Evolutionary conservation across 164 flowering plant genomes (phyloP), one percentile per base, ranked within the genome.

Genomic region (Aristolochia contorta): DNA sequence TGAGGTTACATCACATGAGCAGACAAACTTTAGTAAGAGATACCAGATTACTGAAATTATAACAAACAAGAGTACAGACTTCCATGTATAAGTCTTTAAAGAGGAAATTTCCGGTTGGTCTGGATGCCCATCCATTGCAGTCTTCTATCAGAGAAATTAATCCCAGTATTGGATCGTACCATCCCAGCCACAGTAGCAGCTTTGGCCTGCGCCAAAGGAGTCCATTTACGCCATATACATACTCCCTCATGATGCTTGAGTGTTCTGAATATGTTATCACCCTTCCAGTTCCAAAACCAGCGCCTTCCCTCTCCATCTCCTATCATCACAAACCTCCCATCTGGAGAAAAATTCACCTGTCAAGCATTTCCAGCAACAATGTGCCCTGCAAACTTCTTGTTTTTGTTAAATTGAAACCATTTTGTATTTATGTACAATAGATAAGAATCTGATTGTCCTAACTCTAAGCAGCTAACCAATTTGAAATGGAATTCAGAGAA

Each of bases 241-340:
- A 92, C 98, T 6, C 85, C 96, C 27, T 92, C 85, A 58, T 89
- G 98, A 69, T 96, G 89, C 70, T 80, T 87, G 6, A 89, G 70
- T 52, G 91, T 85, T 62, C 91, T 78, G 66, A 86, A 87, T 10
- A 87, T 96, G 67, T 84, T 92, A 78, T 93, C 85, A 58, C 84
- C 85, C 77, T 92, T 92, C 98, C 98, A 92, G 64, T 92, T 95
- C 98, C 98, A 93, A 73, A 87, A 92, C 98, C 97, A 87, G 74
- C 96, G 87, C 54, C 73, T 84, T 1, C 97, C 99, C 62, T 91
- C 99, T 25, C 99, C 96, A 67, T 94, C 97, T 63, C 96, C 97
- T 0, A 96, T 91, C 96, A 93, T 80, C 7, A 94, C 96, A 81
- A 89, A 94, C 63, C 96, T 66, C 23, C 97, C 99, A 78, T 94